These are phyloP conservation scores for Fusarium subtropicale DNA, from an alignment of 2,329 filamentous ascomycete genomes.

Conservation along the genomic window DNA sequence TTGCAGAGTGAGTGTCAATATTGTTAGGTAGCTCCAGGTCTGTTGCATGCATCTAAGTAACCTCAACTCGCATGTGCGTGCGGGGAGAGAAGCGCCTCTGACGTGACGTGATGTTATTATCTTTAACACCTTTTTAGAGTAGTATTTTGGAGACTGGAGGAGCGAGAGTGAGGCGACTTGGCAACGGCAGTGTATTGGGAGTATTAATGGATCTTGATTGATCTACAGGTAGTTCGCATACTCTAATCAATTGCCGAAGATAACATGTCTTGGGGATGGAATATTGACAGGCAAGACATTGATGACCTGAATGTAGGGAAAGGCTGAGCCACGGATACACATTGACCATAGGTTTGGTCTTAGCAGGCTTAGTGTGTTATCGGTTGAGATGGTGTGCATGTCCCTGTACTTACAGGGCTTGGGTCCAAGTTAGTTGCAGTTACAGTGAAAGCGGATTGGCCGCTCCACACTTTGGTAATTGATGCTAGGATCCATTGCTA, in stretches of 20 bases:
- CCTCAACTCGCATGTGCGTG: slow-evolving; percentile 14
- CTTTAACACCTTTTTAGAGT: slow-evolving; percentile 3
- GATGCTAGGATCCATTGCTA: slow-evolving; percentile 24
- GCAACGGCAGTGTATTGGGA: neutral
- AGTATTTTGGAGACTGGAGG: neutral
- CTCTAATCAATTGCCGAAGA: neutral
- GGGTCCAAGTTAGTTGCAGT: slow-evolving; percentile 35
- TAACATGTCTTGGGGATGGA: neutral
- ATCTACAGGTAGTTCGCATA: neutral
- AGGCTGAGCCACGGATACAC: neutral
- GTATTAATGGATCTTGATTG: neutral
- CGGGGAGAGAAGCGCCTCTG: slow-evolving; percentile 35
- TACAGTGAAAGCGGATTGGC: slow-evolving; percentile 49
- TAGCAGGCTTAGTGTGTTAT: neutral
- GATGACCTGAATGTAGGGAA: neutral
- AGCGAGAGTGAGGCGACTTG: neutral
- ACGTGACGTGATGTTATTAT: slow-evolving; percentile 35
- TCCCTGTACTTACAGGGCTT: slow-evolving; percentile 45
- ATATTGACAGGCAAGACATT: neutral
- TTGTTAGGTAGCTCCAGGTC: neutral
- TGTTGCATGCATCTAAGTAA: slow-evolving; percentile 36
- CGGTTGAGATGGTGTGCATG: slow-evolving; percentile 32
- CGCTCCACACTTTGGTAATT: slow-evolving; percentile 39
- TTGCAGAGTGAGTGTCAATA: slow-evolving; percentile 25
- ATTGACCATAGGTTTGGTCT: neutral